Evolutionary conservation across 495 filamentous ascomycete species (phyloP).

Genomic region (Rostrohypoxylon terebratum): DNA sequence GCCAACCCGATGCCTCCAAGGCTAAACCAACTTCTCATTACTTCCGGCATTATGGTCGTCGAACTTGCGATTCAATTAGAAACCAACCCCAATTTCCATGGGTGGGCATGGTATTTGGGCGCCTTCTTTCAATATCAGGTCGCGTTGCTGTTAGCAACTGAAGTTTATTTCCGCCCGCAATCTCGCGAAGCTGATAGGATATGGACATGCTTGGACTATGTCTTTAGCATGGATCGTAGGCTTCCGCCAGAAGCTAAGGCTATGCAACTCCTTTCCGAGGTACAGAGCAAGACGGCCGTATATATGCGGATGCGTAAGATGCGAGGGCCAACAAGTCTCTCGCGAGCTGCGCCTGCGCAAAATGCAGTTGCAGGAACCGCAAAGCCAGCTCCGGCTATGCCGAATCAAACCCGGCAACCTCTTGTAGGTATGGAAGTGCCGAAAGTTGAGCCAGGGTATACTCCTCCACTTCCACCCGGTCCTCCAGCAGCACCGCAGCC

Average conservation of each 20-base stretch:
- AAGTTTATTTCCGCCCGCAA: slow-evolving; percentile 67
- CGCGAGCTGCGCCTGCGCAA: slow-evolving; percentile 50
- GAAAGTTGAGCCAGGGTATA: slow-evolving; percentile 37
- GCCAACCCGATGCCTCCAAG: slow-evolving; percentile 62
- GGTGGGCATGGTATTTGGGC: slow-evolving; percentile 68
- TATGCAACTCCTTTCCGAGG: slow-evolving; percentile 55
- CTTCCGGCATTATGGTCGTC: slow-evolving; percentile 64
- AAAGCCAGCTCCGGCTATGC: slow-evolving; percentile 25
- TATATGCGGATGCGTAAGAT: slow-evolving; percentile 61
- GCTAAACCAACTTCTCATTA: slow-evolving; percentile 61
- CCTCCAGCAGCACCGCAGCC: slow-evolving; percentile 36
- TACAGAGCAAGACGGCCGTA: slow-evolving; percentile 54
- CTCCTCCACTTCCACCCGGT: slow-evolving; percentile 31
- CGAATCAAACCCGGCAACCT: slow-evolving; percentile 7
- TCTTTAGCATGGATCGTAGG: slow-evolving; percentile 69
- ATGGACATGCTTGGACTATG: slow-evolving; percentile 77
- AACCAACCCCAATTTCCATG: slow-evolving; percentile 61
- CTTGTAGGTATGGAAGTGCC: slow-evolving; percentile 16
- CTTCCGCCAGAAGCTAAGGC: slow-evolving; percentile 57
- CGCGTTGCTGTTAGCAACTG: slow-evolving; percentile 64
- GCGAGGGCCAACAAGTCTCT: slow-evolving; percentile 56
- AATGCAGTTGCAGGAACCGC: slow-evolving; percentile 56
- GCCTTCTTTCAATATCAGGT: slow-evolving; percentile 68
- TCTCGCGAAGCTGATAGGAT: slow-evolving; percentile 68
- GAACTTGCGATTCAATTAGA: slow-evolving; percentile 72